Percentiles rank a stretch among this genome's conserved stretches.
These are phyloP conservation scores for Mentha longifolia DNA, from an alignment of 257 asterid genomes.

Conservation along the genomic window DNA sequence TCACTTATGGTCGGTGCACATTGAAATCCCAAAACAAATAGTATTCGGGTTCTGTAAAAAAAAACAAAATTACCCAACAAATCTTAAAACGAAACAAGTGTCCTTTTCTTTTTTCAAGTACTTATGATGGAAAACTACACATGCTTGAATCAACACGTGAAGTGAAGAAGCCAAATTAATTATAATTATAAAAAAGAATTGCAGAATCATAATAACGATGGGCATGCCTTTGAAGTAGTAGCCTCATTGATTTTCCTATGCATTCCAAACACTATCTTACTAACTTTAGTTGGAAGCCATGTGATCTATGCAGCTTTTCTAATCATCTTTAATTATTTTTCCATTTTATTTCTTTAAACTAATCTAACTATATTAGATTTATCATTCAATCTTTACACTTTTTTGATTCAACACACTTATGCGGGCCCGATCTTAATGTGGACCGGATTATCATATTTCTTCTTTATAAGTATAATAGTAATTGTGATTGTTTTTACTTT, in stretches of 20 bases:
- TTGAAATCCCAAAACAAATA: too few relatives aligned
- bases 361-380: neutral
- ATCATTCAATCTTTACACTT: too few relatives aligned
- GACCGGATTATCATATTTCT: too few relatives aligned
- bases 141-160: constrained; percentile 17
- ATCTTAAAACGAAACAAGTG: neutral
- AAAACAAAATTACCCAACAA: neutral
- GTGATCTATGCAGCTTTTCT: constrained; percentile 36
- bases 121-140: constrained; percentile 10
- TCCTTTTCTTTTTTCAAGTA: neutral
- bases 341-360: neutral
- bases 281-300: constrained; percentile 33
- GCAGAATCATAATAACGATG: constrained; percentile 21
- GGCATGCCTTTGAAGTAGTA: constrained; percentile 10
- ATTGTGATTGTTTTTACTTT: too few relatives aligned
- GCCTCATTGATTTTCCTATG: constrained; percentile 27
- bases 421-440: too few relatives aligned
- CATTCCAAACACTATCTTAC: too few relatives aligned
- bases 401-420: too few relatives aligned
- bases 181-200: neutral
- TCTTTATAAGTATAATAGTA: too few relatives aligned
- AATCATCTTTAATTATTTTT: neutral
- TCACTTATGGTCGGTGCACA: too few relatives aligned
- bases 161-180: constrained; percentile 1
- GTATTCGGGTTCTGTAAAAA: too few relatives aligned